Evolutionary conservation across 495 filamentous ascomycete genomes (phyloP), one percentile per base, ranked within the genome.

Genomic region (Podospora anserina): DNA sequence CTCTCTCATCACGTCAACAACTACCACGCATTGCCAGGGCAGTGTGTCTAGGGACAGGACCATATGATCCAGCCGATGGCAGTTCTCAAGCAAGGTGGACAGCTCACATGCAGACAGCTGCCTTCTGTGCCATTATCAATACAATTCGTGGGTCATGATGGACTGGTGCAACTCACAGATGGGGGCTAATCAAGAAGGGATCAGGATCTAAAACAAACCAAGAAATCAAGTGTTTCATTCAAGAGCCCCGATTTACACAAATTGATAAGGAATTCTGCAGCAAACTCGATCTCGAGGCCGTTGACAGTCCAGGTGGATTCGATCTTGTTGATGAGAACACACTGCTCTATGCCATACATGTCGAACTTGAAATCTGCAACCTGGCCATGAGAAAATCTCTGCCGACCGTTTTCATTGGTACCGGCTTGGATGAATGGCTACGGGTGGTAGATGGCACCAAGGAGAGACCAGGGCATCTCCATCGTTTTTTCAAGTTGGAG

Each of bases 241-340:
- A 94, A 79, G 91, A 94, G 61, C 91, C 91, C 6, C 72, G 85
- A 70, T 92, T 92, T 78, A 92, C 87, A 64, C 57, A 75, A 7
- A 75, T 84, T 6, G 91, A 94, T 72, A 82, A 79, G 27, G 70
- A 76, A 0, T 89, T 92, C 67, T 83, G 92, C 54, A 44, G 69
- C 0, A 77, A 72, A 13, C 77, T 88, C 0, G 81, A 81, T 23
- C 82, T 90, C 39, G 77, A 78, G 23, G 84, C 88, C 15, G 82
- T 90, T 39, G 70, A 86, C 2, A 79, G 84, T 44, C 91, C 90
- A 0, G 68, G 55, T 0, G 91, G 81, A 0, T 90, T 92, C 71
- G 69, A 81, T 0, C 62, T 77, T 2, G 82, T 92, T 15, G 81
- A 81, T 9, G 66, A 75, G 0, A 72, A 74, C 0, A 87, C 80